Conservation (phyloP, 345 rosid species). For the Leavenworthia alabamica region DNA sequence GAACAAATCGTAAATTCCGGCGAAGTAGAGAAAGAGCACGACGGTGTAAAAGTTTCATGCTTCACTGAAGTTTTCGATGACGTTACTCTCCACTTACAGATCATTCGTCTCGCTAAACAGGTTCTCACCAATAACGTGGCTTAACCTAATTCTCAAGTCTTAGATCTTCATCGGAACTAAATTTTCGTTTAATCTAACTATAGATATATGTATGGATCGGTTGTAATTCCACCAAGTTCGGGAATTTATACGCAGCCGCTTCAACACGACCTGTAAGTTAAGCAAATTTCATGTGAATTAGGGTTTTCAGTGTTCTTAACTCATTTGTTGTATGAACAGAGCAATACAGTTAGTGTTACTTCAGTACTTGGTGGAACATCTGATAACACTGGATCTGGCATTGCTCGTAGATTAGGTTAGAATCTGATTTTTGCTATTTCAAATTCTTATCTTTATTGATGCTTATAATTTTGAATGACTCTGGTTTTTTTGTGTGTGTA, state of each 20-base stretch:
- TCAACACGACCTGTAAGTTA: conserved; percentile 59
- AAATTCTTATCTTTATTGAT: background rate
- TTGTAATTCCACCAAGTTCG: conserved; percentile 64
- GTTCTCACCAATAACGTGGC: conserved; percentile 23
- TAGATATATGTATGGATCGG: conserved; percentile 86
- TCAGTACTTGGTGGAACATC: conserved; percentile 74
- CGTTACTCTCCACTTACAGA: conserved; percentile 62
- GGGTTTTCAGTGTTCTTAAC: background rate
- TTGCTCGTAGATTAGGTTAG: conserved; percentile 80
- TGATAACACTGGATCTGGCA: conserved; percentile 83
- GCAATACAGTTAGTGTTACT: conserved; percentile 59
- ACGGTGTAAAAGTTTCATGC: conserved; percentile 43
- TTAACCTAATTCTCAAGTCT: background rate
- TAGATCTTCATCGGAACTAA: conserved; percentile 8
- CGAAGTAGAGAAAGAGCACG: background rate
- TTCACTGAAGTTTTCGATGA: conserved; percentile 64
- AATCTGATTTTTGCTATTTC: background rate
- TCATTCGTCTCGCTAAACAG: conserved; percentile 66
- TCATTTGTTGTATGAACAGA: conserved; percentile 28
- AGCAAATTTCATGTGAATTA: background rate
- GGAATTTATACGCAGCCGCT: conserved; percentile 77
- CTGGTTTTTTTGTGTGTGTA: background rate
- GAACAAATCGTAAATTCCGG: background rate
- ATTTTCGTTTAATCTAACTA: background rate
- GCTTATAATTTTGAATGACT: background rate